Evolutionary conservation across 139 green algal genomes (phyloP), one percentile per base, ranked within the genome.

Genomic region (Desmodesmus armatus): DNA sequence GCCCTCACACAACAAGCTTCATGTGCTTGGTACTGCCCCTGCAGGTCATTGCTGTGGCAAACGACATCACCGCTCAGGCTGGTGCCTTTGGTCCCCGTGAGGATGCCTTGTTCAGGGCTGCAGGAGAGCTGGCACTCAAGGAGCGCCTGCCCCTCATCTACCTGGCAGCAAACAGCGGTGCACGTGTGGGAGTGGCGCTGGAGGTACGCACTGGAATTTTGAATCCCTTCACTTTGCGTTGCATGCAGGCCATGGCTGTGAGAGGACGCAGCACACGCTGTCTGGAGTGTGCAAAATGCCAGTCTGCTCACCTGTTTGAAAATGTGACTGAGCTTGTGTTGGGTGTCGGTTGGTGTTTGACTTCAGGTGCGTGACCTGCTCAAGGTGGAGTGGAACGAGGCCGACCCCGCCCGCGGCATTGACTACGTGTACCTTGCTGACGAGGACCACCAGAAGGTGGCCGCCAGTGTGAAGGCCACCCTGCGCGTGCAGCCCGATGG

Each of bases 21-120:
- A n/a, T n/a, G n/a, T n/a, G n/a, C n/a, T n/a, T n/a, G n/a, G n/a
- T n/a, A n/a, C 51, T 13, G 51, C 51, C n/a, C n/a, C n/a, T n/a
- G n/a, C n/a, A n/a, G n/a, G 76, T 82, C 3, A 90, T 99, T 3
- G 95, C 97, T 13, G 92, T 99, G 19, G 95, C 97, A 58, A 99
- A 99, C 80, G 98, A 99, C 92, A 98, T 99, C 87, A 99, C 98
- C 3, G 93, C 92, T 92, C 92, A 95, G 80, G 93, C 85, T 0
- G 98, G 97, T 33, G 93, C 97, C 6, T 99, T 99, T 88, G 93
- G 93, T 0, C 96, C 96, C 0, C 55, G 82, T 17, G 97, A 99
- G 88, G 97, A 99, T 84, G 92, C 92, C 0, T 90, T 99, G 67
- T 99, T 98, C 94, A 40, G 91, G 2, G 95, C 94, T 19, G 96